Evolutionary conservation across 306 rosid genomes (phyloP).

Genomic region (Parietaria judaica): DNA sequence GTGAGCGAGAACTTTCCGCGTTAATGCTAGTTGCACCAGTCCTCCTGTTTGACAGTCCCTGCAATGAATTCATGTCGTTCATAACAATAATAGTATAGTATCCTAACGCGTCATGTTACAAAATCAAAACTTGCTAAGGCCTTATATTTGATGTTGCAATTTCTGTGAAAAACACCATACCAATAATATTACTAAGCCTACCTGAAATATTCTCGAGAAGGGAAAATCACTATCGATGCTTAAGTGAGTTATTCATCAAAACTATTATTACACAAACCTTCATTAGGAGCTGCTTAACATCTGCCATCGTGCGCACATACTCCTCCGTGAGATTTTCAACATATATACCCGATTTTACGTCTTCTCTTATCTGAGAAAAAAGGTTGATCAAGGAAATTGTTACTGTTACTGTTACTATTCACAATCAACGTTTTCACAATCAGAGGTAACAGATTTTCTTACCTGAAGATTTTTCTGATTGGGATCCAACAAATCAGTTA

Average conservation of each 20-base stretch:
- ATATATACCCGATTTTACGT: constrained; percentile 97
- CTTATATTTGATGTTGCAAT: too few species aligned
- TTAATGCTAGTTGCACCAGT: constrained; percentile 92
- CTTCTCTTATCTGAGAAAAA: constrained; percentile 79
- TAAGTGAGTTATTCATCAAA: too few species aligned
- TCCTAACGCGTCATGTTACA: too few species aligned
- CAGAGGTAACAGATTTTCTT: not conserved
- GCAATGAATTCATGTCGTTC: constrained; percentile 21
- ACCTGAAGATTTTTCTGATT: constrained; percentile 82
- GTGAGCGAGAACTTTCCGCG: constrained; percentile 98
- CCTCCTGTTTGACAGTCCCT: constrained; percentile 95
- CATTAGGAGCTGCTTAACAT: constrained; percentile 64
- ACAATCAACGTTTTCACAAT: not conserved
- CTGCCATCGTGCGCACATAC: constrained; percentile 56
- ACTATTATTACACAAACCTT: constrained; percentile 44
- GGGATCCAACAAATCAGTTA: constrained; percentile 90
- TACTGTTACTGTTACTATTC: constrained; percentile 3
- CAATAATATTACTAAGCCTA: too few species aligned
- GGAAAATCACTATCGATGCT: too few species aligned
- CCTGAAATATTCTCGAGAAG: too few species aligned
- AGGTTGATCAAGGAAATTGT: constrained; percentile 17
- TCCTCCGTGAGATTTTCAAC: constrained; percentile 93
- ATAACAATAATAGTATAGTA: not conserved
- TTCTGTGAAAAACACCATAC: too few species aligned
- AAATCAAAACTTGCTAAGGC: too few species aligned